These are phyloP conservation scores for Trichoderma sp. DNA, from an alignment of 2,329 filamentous ascomycete species.

Conservation along the genomic window DNA sequence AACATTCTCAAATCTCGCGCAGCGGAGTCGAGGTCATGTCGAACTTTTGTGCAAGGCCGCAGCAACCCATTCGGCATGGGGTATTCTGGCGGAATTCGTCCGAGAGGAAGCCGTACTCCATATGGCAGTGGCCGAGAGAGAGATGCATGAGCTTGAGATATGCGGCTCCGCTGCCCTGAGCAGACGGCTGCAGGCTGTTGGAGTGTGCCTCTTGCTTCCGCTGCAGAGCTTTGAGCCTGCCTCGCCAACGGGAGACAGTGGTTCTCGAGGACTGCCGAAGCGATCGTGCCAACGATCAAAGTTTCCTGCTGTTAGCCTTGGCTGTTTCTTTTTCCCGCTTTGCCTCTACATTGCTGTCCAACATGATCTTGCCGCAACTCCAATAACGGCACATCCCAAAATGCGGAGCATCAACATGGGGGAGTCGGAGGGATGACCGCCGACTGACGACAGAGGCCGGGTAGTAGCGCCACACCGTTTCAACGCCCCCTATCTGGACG, in stretches of 20 bases:
- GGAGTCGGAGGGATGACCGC: conserved; percentile 9
- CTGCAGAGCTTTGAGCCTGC: conserved; percentile 2
- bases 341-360: neutral
- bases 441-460: conserved; percentile 12
- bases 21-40: conserved; percentile 5
- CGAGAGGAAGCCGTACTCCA: neutral
- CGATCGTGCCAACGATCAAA: conserved; percentile 10
- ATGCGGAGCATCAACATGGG: conserved; percentile 6
- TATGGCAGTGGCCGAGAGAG: conserved; percentile 3
- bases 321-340: neutral
- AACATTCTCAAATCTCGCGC: conserved; percentile 11
- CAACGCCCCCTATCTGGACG: neutral
- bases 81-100: conserved; percentile 1
- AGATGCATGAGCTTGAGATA: conserved; percentile 6
- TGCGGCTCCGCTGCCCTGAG: neutral
- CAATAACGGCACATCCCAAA: conserved; percentile 5
- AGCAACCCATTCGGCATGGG: neutral
- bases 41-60: conserved; percentile 9
- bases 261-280: conserved; percentile 6
- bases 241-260: neutral
- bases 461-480: conserved; percentile 17
- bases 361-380: neutral
- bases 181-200: neutral
- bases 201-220: neutral
- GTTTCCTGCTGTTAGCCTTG: neutral